Evolutionary conservation across 2,329 filamentous ascomycete genomes (phyloP).

Genomic region (Cordyceps farinosa): DNA sequence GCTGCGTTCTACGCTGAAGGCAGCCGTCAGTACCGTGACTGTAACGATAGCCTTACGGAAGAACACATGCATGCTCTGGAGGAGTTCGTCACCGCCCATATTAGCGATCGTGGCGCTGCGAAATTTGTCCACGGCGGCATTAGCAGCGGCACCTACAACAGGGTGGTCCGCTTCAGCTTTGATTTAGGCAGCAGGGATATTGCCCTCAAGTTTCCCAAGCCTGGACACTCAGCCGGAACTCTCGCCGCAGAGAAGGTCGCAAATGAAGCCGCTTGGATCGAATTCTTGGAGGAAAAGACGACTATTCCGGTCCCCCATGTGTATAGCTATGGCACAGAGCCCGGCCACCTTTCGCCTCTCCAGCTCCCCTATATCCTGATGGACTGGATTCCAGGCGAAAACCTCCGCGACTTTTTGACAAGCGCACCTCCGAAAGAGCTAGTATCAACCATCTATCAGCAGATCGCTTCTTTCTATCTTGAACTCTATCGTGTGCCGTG

Average conservation of each 20-base stretch:
- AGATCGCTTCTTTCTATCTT: neutral
- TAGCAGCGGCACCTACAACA: neutral
- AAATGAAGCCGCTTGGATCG: neutral
- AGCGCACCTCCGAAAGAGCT: neutral
- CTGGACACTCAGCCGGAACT: neutral
- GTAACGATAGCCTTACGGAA: neutral
- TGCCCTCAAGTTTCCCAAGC: neutral
- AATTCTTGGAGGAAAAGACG: neutral
- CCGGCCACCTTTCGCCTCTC: neutral
- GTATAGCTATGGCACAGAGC: neutral
- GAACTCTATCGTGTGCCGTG: neutral
- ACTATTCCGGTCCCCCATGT: neutral
- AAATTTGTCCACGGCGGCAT: neutral
- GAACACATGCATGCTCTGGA: neutral
- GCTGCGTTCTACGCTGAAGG: neutral
- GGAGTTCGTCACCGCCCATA: neutral
- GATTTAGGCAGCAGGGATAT: neutral
- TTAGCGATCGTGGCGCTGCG: neutral
- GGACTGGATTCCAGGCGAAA: neutral
- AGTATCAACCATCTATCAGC: neutral
- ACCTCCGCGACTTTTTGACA: neutral
- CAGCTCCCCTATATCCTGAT: neutral
- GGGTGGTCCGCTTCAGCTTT: neutral
- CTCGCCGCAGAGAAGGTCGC: neutral
- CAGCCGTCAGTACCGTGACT: neutral